Conservation (phyloP, 2,329 filamentous ascomycete species). For the Penicillium hordei region DNA sequence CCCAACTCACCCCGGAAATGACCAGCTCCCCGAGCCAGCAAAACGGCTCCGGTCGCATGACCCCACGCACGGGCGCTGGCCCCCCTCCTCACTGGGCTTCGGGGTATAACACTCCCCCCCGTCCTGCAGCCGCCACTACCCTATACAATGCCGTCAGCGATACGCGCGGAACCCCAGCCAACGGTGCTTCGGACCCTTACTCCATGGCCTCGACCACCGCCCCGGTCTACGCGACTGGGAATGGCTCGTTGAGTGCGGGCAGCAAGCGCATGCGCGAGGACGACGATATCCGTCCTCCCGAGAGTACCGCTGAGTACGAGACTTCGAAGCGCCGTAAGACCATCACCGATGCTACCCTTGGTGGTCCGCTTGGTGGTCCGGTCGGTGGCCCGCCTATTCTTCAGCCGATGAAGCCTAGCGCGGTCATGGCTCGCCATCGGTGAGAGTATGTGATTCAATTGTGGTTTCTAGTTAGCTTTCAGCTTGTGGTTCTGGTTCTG, state of each 20-base stretch:
- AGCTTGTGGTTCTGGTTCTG: slow-evolving; percentile 15
- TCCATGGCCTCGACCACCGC: slow-evolving; percentile 65
- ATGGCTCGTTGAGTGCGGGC: slow-evolving; percentile 57
- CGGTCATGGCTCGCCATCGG: slow-evolving; percentile 42
- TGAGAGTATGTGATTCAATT: slow-evolving; percentile 20
- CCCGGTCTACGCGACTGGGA: slow-evolving; percentile 55
- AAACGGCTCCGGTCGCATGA: slow-evolving; percentile 77
- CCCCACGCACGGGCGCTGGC: slow-evolving; percentile 73
- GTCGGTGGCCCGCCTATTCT: slow-evolving; percentile 42
- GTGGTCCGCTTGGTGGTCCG: slow-evolving; percentile 49
- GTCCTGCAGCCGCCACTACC: slow-evolving; percentile 69
- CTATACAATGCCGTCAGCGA: slow-evolving; percentile 89
- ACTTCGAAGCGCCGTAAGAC: slow-evolving; percentile 76
- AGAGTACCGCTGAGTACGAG: slow-evolving; percentile 61
- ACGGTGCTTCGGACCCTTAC: slow-evolving; percentile 71
- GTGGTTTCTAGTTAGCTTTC: background rate
- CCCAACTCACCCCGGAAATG: slow-evolving; percentile 79
- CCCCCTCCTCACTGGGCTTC: slow-evolving; percentile 71
- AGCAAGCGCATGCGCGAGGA: slow-evolving; percentile 65
- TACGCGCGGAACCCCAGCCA: slow-evolving; percentile 63
- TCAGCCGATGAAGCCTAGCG: slow-evolving; percentile 47
- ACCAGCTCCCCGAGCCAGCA: slow-evolving; percentile 75
- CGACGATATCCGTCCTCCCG: slow-evolving; percentile 65
- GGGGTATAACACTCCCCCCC: slow-evolving; percentile 78
- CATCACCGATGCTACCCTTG: slow-evolving; percentile 59